A percentile compares a stretch with the other conserved stretches of the same genome.
Conservation (phyloP, 768 basidiomycete genomes). For the Termitomyces sp. region DNA sequence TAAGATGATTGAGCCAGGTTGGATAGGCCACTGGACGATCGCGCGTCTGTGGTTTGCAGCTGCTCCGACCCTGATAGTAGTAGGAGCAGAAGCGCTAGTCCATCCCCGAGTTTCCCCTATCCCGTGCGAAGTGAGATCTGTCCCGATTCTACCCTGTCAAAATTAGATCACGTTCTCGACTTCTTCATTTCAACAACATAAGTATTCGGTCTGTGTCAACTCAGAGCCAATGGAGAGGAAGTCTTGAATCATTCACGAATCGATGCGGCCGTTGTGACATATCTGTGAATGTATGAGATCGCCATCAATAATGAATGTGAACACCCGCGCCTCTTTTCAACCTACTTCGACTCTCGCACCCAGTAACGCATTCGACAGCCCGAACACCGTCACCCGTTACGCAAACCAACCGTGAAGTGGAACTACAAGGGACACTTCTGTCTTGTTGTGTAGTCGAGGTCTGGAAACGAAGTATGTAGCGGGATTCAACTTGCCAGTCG, state of each 20-base stretch:
- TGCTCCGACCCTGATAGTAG: conserved; percentile 7
- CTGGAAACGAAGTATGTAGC: neutral
- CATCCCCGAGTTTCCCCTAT: conserved; percentile 20
- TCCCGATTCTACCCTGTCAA: conserved; percentile 18
- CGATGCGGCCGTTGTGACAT: neutral
- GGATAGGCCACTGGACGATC: neutral
- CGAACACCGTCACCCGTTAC: too few relatives aligned
- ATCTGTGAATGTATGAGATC: conserved; percentile 6
- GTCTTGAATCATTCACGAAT: neutral
- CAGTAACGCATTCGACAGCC: too few relatives aligned
- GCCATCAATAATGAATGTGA: conserved; percentile 5
- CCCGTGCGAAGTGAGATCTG: conserved; percentile 15
- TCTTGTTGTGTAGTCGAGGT: neutral
- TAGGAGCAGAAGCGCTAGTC: conserved; percentile 5
- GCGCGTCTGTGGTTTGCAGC: conserved; percentile 1
- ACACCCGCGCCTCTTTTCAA: neutral
- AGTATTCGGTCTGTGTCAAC: neutral
- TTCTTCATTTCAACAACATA: conserved; percentile 3
- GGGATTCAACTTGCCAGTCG: neutral
- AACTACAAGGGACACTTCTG: neutral
- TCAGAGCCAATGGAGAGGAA: neutral
- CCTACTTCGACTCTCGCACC: neutral
- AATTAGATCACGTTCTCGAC: conserved; percentile 10
- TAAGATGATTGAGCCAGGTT: conserved; percentile 14
- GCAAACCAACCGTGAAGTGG: too few relatives aligned